Evolutionary conservation across 768 basidiomycete species (phyloP).

Genomic region (Multifurca ochricompacta): DNA sequence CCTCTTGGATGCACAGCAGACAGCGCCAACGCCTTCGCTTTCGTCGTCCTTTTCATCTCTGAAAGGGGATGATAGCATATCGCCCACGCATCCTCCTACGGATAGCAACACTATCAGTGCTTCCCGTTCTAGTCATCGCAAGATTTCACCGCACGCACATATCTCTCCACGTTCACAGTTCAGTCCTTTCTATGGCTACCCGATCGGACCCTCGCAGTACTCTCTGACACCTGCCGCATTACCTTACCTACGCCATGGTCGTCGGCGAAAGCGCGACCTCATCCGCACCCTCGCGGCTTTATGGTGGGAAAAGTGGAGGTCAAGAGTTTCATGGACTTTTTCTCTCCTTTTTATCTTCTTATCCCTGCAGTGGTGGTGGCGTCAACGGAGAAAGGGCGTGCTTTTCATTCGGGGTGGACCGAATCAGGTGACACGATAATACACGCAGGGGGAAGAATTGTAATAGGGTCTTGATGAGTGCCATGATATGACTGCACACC

Average conservation of each 20-base stretch:
- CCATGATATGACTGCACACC: slow-evolving; percentile 7
- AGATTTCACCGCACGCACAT: slow-evolving; percentile 14
- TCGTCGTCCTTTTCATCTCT: slow-evolving; percentile 4
- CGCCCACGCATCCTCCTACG: neutral
- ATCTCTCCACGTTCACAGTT: slow-evolving; percentile 50
- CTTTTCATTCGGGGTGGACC: slow-evolving; percentile 12
- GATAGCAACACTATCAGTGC: neutral
- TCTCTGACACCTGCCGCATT: slow-evolving; percentile 30
- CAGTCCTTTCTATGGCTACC: slow-evolving; percentile 76
- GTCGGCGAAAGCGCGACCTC: slow-evolving; percentile 62
- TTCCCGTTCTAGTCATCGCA: neutral
- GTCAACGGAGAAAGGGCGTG: slow-evolving; percentile 16
- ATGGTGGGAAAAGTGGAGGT: slow-evolving; percentile 58
- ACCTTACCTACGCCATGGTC: slow-evolving; percentile 48
- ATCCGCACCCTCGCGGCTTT: slow-evolving; percentile 50
- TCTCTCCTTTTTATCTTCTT: slow-evolving; percentile 32
- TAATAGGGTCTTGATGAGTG: slow-evolving; percentile 13
- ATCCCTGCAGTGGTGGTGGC: slow-evolving; percentile 15
- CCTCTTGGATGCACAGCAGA: slow-evolving; percentile 11
- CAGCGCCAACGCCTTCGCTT: neutral
- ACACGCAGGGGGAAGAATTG: neutral
- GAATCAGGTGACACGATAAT: slow-evolving; percentile 11
- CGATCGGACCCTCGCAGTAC: slow-evolving; percentile 30
- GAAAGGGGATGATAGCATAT: slow-evolving; percentile 1
- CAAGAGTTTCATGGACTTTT: slow-evolving; percentile 9